phyloP scores from a whole-genome alignment of 1,139 yeast genomes.

The Scheffersomyces cryptocercus region DNA sequence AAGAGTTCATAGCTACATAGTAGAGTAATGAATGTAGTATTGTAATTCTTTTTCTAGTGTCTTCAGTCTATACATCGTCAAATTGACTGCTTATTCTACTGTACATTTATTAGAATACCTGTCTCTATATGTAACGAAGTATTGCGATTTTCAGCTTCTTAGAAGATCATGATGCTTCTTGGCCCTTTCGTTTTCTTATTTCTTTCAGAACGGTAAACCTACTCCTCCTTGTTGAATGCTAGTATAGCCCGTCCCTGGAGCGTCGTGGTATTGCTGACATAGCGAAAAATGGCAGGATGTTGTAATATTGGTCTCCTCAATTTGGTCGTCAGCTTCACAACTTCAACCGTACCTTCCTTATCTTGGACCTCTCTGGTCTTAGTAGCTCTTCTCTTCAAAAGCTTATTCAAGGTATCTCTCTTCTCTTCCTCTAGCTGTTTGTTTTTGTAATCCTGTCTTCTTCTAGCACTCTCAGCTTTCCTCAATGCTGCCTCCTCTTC shows the following conservation, averaged over 20 bases:
- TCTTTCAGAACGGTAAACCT: too few species aligned
- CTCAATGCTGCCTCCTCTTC: conserved; percentile 83
- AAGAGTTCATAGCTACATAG: too few species aligned
- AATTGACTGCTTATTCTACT: too few species aligned
- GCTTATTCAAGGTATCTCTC: conserved; percentile 82
- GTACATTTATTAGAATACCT: too few species aligned
- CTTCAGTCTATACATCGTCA: too few species aligned
- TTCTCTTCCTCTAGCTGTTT: conserved; percentile 90
- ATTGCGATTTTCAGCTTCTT: too few species aligned
- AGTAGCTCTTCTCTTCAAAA: conserved; percentile 79
- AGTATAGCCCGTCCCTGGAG: conserved; percentile 12
- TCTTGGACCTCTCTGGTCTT: conserved; percentile 51
- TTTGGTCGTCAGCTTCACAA: conserved; percentile 21
- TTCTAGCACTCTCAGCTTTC: conserved; percentile 85
- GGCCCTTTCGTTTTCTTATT: too few species aligned
- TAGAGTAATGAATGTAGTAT: too few species aligned
- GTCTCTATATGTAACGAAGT: too few species aligned
- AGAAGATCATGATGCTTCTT: too few species aligned
- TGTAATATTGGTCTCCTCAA: conserved; percentile 36
- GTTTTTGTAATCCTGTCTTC: conserved; percentile 82
- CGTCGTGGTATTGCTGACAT: conserved; percentile 18
- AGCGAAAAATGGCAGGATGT: conserved; percentile 42
- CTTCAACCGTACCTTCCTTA: conserved; percentile 29
- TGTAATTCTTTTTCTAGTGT: too few species aligned
- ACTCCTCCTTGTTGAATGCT: conserved; percentile 13